Evolutionary conservation across 257 asterid species (phyloP), one percentile per base, ranked within the genome.

Genomic region (Cordia subcordata): DNA sequence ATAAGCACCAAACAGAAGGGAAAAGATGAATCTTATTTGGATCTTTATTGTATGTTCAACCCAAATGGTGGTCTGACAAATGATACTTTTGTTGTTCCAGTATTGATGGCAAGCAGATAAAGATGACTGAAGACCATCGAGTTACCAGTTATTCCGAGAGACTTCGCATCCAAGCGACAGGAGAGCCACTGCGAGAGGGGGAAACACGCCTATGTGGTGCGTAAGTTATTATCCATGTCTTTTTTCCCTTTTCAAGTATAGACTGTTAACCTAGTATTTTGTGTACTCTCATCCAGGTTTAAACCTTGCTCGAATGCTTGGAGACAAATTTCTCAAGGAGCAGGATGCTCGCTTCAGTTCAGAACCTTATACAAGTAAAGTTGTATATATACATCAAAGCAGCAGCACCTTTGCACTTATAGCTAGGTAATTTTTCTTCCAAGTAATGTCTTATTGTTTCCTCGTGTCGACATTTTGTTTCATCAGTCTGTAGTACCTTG

Each of bases 111-210:
- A 79, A 83, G 78, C 96, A 78, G 81, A 79, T 79, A 71, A 93
- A 89, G 79, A 81, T 93, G 95, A 86, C 94, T 0, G 99, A 93
- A 77, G 99, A 93, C 85, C 99, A 93, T 66, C 77, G 92, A 69
- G 73, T 93, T 72, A 66, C 78, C 67, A 93, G 95, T 75, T 49
- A 71, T 46, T 74, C 96, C 16, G 99, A 93, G 75, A 81, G 91
- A 69, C 82, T 77, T 50, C 97, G 99, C 40, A 77, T 93, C 61
- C 83, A 89, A 69, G 82, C 83, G 55, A 50, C 68, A 47, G 99
- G 99, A 22, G 65, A 79, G 32, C 99, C 99, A 65, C 78, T 93
- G 55, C 81, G 77, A 77, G 97, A 93, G 9, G 96, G 96, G 68
- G 99, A 89, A 75, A 80, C 96, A 39, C 85, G 99, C 58, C 76